Conservation (phyloP, 345 rosid species). For the Aquilaria sinensis region DNA sequence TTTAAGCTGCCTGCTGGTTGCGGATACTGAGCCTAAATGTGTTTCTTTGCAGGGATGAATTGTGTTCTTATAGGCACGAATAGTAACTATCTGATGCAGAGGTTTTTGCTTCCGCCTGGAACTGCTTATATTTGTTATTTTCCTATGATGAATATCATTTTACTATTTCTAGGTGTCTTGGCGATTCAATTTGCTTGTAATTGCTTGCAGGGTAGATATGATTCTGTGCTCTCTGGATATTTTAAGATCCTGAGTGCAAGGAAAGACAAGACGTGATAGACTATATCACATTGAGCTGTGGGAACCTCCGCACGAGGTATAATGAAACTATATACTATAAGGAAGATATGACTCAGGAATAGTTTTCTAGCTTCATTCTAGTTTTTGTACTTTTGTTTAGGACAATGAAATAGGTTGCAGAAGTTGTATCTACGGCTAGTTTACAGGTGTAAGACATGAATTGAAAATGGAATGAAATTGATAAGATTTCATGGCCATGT, state of each 20-base stretch:
- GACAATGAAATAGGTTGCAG: constrained; percentile 7
- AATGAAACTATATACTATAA: constrained; percentile 15
- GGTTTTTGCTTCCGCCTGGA: constrained; percentile 9
- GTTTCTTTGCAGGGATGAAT: constrained; percentile 24
- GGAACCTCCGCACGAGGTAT: constrained; percentile 33
- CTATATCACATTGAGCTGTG: constrained; percentile 14
- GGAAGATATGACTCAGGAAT: constrained; percentile 18
- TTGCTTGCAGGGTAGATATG: constrained; percentile 16
- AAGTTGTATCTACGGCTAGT: constrained; percentile 17
- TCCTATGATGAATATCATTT: not conserved
- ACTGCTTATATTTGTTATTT: constrained; percentile 1
- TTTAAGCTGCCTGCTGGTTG: not conserved
- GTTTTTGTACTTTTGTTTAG: constrained; percentile 1
- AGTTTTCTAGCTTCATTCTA: constrained; percentile 9
- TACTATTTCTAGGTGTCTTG: constrained; percentile 8
- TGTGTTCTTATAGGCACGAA: constrained; percentile 2
- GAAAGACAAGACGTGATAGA: constrained; percentile 22
- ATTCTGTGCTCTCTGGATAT: not conserved
- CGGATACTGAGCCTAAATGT: not conserved
- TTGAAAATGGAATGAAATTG: constrained; percentile 15
- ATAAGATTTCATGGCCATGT: constrained; percentile 3
- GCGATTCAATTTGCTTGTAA: constrained; percentile 19
- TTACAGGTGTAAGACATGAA: constrained; percentile 23
- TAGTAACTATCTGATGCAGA: constrained; percentile 4
- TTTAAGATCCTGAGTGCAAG: constrained; percentile 10